A percentile compares a stretch with the other conserved stretches of the same genome.
Conservation (phyloP, 805 yeast genomes). For the Kluyveromyces nonfermentans region DNA sequence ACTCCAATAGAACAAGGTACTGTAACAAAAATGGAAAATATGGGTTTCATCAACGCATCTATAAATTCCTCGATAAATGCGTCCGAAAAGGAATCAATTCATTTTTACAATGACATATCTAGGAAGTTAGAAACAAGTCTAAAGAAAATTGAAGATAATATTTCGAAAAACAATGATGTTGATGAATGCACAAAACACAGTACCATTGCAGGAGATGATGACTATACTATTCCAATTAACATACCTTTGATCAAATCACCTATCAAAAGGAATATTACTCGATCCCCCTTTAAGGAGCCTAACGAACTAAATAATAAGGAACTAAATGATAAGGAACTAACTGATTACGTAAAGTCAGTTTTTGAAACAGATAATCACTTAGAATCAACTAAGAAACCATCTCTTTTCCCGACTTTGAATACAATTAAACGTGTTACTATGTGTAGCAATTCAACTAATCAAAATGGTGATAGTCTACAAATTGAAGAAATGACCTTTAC, state of each 20-base stretch:
- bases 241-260: background rate
- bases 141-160: background rate
- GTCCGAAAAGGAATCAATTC: background rate
- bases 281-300: background rate
- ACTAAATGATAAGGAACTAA: constrained; percentile 1
- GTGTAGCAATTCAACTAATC: background rate
- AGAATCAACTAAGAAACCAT: no score
- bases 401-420: background rate
- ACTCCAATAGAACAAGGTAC: background rate
- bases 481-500: background rate
- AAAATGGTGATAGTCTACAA: background rate
- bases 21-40: background rate
- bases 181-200: background rate
- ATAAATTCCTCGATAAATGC: background rate
- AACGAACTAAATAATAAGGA: no score
- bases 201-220: background rate
- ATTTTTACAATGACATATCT: background rate
- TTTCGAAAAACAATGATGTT: background rate
- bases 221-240: background rate
- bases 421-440: background rate
- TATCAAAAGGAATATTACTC: background rate
- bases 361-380: background rate
- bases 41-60: background rate
- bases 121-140: background rate
- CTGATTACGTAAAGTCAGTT: background rate